Conservation (phyloP, 2,329 filamentous ascomycete genomes). For the Colletotrichum lentis region DNA sequence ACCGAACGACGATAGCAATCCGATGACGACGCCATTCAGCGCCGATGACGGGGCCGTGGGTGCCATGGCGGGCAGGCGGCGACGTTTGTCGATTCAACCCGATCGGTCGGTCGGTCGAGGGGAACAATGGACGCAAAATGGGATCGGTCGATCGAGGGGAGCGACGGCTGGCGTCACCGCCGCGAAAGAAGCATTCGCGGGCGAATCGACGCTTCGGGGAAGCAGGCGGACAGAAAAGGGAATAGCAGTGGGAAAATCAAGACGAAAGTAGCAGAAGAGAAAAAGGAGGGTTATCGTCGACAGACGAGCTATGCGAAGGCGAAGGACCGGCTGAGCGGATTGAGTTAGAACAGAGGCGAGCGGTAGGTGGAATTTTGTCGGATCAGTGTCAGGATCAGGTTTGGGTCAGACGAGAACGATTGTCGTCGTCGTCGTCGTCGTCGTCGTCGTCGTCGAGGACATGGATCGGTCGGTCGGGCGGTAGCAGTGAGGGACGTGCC, state of each 20-base stretch:
- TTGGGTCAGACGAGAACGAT: slow-evolving; percentile 25
- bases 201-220: slow-evolving; percentile 15
- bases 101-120: slow-evolving; percentile 24
- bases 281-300: slow-evolving; percentile 22
- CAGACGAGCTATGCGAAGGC: slow-evolving; percentile 13
- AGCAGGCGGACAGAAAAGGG: background rate
- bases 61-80: slow-evolving; percentile 35
- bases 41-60: slow-evolving; percentile 53
- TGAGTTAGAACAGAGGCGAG: slow-evolving; percentile 7
- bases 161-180: slow-evolving; percentile 40
- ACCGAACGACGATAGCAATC: slow-evolving; percentile 91
- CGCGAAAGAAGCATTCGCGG: slow-evolving; percentile 38
- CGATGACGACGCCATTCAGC: slow-evolving; percentile 86
- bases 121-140: slow-evolving; percentile 4
- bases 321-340: slow-evolving; percentile 7
- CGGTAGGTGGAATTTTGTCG: background rate
- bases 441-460: slow-evolving; percentile 20
- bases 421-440: slow-evolving; percentile 20
- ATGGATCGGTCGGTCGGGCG: slow-evolving; percentile 17
- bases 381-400: background rate
- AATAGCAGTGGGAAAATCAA: background rate
- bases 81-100: slow-evolving; percentile 32
- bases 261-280: background rate
- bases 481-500: slow-evolving; percentile 4
- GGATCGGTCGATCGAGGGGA: slow-evolving; percentile 34